Conservation (phyloP, 2,329 filamentous ascomycete species). For the Thermothelomyces thermophilus region DNA sequence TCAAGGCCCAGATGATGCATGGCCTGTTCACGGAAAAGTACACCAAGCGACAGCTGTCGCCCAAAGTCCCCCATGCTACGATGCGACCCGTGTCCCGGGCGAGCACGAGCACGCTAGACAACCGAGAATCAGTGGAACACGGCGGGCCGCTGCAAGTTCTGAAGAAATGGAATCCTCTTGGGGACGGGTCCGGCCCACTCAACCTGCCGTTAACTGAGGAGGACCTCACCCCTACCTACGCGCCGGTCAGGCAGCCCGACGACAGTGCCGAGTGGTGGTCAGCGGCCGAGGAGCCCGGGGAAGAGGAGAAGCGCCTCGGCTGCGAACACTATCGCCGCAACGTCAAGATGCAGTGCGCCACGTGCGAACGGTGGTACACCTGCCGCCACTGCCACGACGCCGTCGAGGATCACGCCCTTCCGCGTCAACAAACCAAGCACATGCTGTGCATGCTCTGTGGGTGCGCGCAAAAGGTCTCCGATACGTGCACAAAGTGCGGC, state of each 20-base stretch:
- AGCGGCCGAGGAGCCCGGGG: slow-evolving; percentile 30
- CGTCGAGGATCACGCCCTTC: slow-evolving; percentile 68
- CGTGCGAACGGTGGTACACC: slow-evolving; percentile 87
- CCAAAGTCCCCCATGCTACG: slow-evolving; percentile 13
- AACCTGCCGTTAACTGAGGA: slow-evolving; percentile 49
- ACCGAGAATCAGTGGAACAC: slow-evolving; percentile 31
- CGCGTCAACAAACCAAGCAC: slow-evolving; percentile 77
- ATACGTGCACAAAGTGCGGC: slow-evolving; percentile 71
- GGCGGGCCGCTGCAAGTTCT: slow-evolving; percentile 43
- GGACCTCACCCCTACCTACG: slow-evolving; percentile 63
- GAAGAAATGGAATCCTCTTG: slow-evolving; percentile 49
- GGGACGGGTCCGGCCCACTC: slow-evolving; percentile 34
- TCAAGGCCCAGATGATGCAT: slow-evolving; percentile 69
- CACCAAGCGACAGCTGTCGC: slow-evolving; percentile 36
- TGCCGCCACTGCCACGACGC: slow-evolving; percentile 92
- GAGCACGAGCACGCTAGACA: slow-evolving; percentile 19
- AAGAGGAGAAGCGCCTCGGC: slow-evolving; percentile 50
- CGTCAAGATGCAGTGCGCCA: slow-evolving; percentile 88
- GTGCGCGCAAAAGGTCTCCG: slow-evolving; percentile 73
- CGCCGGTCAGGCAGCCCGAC: slow-evolving; percentile 42
- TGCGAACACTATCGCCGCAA: slow-evolving; percentile 94
- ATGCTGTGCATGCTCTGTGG: slow-evolving; percentile 98
- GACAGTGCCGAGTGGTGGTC: slow-evolving; percentile 43
- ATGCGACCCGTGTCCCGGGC: slow-evolving; percentile 26
- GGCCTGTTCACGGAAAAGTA: slow-evolving; percentile 64